Percentiles rank a stretch among this genome's conserved stretches.
phyloP scores from a whole-genome alignment of 139 green algal species.

The Dunaliella primolecta region DNA sequence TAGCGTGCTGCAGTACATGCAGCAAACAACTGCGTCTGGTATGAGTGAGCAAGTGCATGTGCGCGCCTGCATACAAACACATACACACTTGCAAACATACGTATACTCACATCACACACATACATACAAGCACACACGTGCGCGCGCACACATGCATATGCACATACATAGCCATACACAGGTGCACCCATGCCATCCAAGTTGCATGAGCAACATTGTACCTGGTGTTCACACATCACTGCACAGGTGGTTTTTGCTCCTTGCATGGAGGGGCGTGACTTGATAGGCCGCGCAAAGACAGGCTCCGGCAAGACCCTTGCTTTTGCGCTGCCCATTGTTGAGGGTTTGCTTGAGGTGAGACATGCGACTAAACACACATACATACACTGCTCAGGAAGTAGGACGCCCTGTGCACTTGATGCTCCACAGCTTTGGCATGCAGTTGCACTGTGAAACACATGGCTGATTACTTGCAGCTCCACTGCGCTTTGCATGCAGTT shows the following conservation, averaged over 20 bases:
- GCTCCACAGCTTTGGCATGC: too few species aligned
- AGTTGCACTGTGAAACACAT: not conserved
- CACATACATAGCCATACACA: not conserved
- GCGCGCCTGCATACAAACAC: too few species aligned
- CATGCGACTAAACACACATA: not conserved
- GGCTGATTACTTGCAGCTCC: not conserved
- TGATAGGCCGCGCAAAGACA: conserved; percentile 92
- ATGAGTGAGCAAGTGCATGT: too few species aligned
- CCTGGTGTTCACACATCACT: not conserved
- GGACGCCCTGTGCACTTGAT: too few species aligned
- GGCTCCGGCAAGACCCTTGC: conserved; percentile 97
- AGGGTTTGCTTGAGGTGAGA: conserved; percentile 73
- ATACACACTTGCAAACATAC: too few species aligned
- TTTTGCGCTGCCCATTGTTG: conserved; percentile 95
- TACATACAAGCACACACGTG: not conserved
- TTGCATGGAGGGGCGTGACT: conserved; percentile 74
- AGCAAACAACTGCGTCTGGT: too few species aligned
- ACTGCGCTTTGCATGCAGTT: too few species aligned
- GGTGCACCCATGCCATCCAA: not conserved
- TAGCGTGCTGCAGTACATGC: too few species aligned
- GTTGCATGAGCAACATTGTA: not conserved
- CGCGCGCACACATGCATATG: not conserved
- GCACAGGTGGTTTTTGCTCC: conserved; percentile 28
- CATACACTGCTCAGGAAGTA: too few species aligned
- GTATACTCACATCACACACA: too few species aligned